phyloP scores from a whole-genome alignment of 805 yeast genomes.

The Candida rishiriensis region DNA sequence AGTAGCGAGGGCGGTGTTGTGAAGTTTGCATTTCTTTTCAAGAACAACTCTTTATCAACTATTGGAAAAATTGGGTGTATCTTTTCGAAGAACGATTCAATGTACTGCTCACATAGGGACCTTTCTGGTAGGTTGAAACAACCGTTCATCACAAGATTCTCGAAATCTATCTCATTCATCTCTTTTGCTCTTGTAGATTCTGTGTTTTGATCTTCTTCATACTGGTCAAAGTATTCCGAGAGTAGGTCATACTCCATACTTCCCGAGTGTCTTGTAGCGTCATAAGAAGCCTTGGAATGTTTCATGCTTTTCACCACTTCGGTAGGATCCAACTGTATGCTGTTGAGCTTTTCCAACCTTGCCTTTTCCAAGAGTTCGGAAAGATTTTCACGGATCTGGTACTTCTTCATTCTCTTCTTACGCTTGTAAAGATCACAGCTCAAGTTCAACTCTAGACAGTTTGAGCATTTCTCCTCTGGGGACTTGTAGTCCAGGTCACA shows the following conservation, averaged over 20 bases:
- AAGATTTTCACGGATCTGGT: slow-evolving; percentile 10
- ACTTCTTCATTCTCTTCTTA: slow-evolving; percentile 20
- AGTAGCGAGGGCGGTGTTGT: slow-evolving; percentile 55
- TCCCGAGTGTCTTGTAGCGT: neutral
- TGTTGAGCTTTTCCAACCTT: slow-evolving; percentile 7
- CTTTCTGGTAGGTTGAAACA: slow-evolving; percentile 63
- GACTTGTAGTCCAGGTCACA: slow-evolving; percentile 58
- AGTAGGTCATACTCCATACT: slow-evolving; percentile 1
- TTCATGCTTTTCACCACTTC: neutral
- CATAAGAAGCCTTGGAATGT: neutral
- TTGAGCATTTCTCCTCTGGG: slow-evolving; percentile 56
- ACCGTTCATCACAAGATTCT: slow-evolving; percentile 57
- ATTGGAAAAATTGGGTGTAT: slow-evolving; percentile 69
- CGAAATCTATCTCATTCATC: slow-evolving; percentile 42
- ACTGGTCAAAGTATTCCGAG: slow-evolving; percentile 4
- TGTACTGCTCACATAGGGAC: slow-evolving; percentile 53
- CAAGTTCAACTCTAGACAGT: slow-evolving; percentile 26
- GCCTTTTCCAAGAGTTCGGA: slow-evolving; percentile 8
- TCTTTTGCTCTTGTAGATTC: slow-evolving; percentile 3
- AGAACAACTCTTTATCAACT: slow-evolving; percentile 55
- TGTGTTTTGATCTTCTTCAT: neutral
- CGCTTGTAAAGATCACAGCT: slow-evolving; percentile 66
- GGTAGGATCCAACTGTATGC: slow-evolving; percentile 10
- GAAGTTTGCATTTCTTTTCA: slow-evolving; percentile 47
- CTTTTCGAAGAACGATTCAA: slow-evolving; percentile 54